Evolutionary conservation across 208 protist species (phyloP), one percentile per base, ranked within the genome.

Genomic region (Lotmaria passim): DNA sequence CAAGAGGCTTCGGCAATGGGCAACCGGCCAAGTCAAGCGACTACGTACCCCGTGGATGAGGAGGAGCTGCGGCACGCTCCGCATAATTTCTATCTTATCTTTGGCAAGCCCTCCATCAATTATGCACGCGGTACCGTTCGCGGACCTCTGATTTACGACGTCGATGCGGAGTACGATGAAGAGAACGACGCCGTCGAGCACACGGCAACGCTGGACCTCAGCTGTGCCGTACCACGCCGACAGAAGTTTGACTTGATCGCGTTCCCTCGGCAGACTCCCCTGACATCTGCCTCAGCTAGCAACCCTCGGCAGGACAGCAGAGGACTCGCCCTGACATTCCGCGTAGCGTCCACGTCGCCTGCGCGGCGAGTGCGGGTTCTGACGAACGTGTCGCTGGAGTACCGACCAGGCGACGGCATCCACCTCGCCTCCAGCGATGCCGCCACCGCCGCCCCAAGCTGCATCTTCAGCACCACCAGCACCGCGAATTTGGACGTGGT

Each of bases 111-210:
- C 15, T 33, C 56, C n/a, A 89, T 93, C 23, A 74, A 69, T 1
- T 93, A 77, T 65, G 59, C 43, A 33, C 70, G 79, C 31, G 72
- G 79, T 8, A 69, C 60, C 30, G 30, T 56, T 10, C 57, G 58
- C 30, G 88, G 85, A 17, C 88, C 88, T 14, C 70, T 91, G 19
- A 75, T 93, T 24, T 90, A 87, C 72, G 69, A 90, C 56, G 71
- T 89, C 0, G 73, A 86, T 4, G 51, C 79, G 39, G 78, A 87
- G 52, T 70, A 75, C 21, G 65, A 79, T 48, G 82, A 75, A n/a
- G 79, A 85, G 15, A 73, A 78, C 17, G 66, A 78, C 14, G 30
- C 50, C 14, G 63, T 91, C 0, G 73, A 89, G 36, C 84, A 63
- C 34, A 82, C 87, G 0, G 78, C 89, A 28, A 85, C 71, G 19